Evolutionary conservation across 495 filamentous ascomycete species (phyloP).

Genomic region (Clohesyomyces aquaticus): DNA sequence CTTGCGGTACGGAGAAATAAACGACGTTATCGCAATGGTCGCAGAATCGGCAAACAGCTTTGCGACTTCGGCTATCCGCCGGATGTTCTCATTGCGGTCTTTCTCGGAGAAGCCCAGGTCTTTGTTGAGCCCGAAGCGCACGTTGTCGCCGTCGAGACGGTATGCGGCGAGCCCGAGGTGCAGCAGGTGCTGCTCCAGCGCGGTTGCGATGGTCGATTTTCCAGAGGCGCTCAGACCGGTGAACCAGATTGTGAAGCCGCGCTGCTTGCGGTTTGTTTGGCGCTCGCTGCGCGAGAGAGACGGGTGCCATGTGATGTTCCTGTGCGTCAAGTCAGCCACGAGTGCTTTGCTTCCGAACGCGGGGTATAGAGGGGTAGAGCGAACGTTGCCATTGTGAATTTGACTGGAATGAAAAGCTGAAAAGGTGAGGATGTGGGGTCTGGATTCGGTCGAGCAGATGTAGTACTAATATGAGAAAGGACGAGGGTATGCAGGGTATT

Average conservation of each 20-base stretch:
- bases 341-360: neutral
- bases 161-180: conserved; percentile 82
- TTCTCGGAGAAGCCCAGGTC: conserved; percentile 92
- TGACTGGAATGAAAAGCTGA: neutral
- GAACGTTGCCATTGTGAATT: conserved; percentile 39
- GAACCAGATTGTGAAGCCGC: conserved; percentile 95
- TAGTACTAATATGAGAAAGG: no score
- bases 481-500: neutral
- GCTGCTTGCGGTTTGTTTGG: conserved; percentile 75
- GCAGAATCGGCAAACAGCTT: conserved; percentile 93
- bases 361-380: conserved; percentile 3
- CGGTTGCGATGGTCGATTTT: conserved; percentile 94
- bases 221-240: conserved; percentile 94
- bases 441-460: no score
- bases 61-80: conserved; percentile 91
- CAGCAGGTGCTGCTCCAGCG: conserved; percentile 93
- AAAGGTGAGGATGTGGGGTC: neutral
- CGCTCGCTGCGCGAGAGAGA: conserved; percentile 85
- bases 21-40: conserved; percentile 86
- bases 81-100: conserved; percentile 96
- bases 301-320: conserved; percentile 98
- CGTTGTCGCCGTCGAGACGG: conserved; percentile 96
- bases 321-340: conserved; percentile 44
- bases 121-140: conserved; percentile 96
- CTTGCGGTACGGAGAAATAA: conserved; percentile 91